These are phyloP conservation scores for Pseudophaeomoniella oleicola DNA, from an alignment of 2,329 filamentous ascomycete species.

Conservation along the genomic window DNA sequence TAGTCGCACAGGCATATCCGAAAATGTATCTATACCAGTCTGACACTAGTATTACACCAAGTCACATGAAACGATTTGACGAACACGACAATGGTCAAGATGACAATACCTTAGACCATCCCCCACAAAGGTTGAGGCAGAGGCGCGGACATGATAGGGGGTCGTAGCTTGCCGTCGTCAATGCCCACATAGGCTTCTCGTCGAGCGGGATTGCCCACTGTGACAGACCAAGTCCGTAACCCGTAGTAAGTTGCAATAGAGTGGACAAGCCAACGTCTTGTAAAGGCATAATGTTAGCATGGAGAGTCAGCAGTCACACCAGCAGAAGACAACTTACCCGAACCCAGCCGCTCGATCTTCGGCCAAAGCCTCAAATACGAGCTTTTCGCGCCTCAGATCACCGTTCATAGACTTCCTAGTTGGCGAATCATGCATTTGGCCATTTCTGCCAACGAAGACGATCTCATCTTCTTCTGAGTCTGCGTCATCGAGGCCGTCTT, in stretches of 20 bases:
- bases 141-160: not conserved
- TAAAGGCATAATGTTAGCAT: constrained; percentile 8
- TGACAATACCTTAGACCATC: not conserved
- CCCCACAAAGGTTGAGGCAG: not conserved
- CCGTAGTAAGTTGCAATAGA: constrained; percentile 88
- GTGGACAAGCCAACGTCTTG: constrained; percentile 80
- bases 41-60: too few relatives aligned
- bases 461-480: constrained; percentile 59
- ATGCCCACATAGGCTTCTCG: constrained; percentile 75
- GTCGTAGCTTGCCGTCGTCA: constrained; percentile 25
- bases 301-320: too few relatives aligned
- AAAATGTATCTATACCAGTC: too few relatives aligned
- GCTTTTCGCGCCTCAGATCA: constrained; percentile 42
- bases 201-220: constrained; percentile 52
- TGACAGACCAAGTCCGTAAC: constrained; percentile 57
- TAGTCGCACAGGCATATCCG: too few relatives aligned
- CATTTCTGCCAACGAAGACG: constrained; percentile 66
- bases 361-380: constrained; percentile 69
- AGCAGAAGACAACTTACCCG: constrained; percentile 59
- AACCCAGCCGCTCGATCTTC: constrained; percentile 67
- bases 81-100: too few relatives aligned
- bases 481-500: constrained; percentile 30
- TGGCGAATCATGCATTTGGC: constrained; percentile 46
- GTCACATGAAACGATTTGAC: too few relatives aligned
- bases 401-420: constrained; percentile 37